Evolutionary conservation across 2,329 filamentous ascomycete genomes (phyloP), one percentile per base, ranked within the genome.

Genomic region (Byssochlamys sp.): DNA sequence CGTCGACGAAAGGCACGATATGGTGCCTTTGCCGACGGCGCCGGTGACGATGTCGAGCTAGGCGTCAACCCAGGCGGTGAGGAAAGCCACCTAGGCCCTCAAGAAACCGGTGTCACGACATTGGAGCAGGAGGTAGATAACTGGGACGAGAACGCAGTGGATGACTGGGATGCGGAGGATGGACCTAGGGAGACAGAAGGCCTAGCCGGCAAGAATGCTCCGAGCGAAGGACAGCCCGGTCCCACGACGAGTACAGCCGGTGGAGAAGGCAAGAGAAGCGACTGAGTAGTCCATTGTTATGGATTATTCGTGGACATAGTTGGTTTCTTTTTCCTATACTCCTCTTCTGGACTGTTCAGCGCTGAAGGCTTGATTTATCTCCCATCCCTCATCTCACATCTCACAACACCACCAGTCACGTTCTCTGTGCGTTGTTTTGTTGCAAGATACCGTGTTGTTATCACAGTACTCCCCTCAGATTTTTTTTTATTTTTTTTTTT

Each of bases 41-140:
- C 49, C 75, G 73, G 71, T 2, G 80, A 77, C 11, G 89, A 96
- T 70, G 73, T 96, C 12, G 91, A 96, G 75, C 81, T 96, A 5
- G 90, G 89, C 1, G 62, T 59, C 0, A 53, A 62, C 4, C 60
- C 59, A 5, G 75, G 66, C 25, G 62, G 67, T 12, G 66, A 67
- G 3, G 68, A 66, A 11, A 68, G 67, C 3, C 71, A 69, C 1
- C 65, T 72, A 25, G 77, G 67, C 28, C 74, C 69, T 48, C 88
- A 89, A 62, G 87, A 89, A 71, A 84, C 81, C 29, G 86, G 86
- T 19, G 76, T 90, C n/a, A 77, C 70, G 61, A 80, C 77, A 1
- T 69, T 95, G 24, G 91, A 95, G 64, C 83, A 92, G 59, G 89
- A 95, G 75, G 82, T 96, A 6, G 91, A 96, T 69, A 90, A 92